Evolutionary conservation across 129 eudicot genomes (phyloP).

Genomic region (Ambrosia artemisiifolia): DNA sequence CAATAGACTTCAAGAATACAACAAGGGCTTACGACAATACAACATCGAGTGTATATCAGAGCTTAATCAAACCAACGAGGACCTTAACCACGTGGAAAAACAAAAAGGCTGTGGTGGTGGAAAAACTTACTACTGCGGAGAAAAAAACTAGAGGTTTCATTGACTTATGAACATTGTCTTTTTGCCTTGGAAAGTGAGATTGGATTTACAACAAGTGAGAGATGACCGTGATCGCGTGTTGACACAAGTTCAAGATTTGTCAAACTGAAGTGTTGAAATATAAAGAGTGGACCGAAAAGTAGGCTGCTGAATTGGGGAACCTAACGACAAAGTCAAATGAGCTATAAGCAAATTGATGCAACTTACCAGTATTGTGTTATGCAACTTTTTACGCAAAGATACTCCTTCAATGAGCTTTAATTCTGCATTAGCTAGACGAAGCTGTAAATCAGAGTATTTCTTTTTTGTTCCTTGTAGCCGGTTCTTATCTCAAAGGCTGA

Average conservation of each 20-base stretch:
- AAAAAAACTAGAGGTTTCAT: no score
- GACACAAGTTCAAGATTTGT: conserved; percentile 47
- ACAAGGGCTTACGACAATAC: conserved; percentile 82
- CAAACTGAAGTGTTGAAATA: conserved; percentile 50
- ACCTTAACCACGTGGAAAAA: conserved; percentile 69
- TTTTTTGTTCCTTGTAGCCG: no score
- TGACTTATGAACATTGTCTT: no score
- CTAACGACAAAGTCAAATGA: conserved; percentile 51
- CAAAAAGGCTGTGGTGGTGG: conserved; percentile 73
- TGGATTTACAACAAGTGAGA: conserved; percentile 69
- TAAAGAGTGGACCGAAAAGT: conserved; percentile 55
- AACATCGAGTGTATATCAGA: conserved; percentile 86
- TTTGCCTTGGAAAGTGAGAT: conserved; percentile 52
- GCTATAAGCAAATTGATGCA: no score
- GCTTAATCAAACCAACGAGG: conserved; percentile 63
- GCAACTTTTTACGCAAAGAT: no score
- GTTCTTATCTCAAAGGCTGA: no score
- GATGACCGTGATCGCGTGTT: conserved; percentile 74
- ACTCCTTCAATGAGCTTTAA: no score
- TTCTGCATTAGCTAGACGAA: no score
- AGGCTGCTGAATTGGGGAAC: conserved; percentile 59
- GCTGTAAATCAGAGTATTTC: no score
- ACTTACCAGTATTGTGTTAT: no score
- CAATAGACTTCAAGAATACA: conserved; percentile 81
- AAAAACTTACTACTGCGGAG: conserved; percentile 54